phyloP scores from a whole-genome alignment of 2,329 filamentous ascomycete genomes.

The Lanzia echinophila region DNA sequence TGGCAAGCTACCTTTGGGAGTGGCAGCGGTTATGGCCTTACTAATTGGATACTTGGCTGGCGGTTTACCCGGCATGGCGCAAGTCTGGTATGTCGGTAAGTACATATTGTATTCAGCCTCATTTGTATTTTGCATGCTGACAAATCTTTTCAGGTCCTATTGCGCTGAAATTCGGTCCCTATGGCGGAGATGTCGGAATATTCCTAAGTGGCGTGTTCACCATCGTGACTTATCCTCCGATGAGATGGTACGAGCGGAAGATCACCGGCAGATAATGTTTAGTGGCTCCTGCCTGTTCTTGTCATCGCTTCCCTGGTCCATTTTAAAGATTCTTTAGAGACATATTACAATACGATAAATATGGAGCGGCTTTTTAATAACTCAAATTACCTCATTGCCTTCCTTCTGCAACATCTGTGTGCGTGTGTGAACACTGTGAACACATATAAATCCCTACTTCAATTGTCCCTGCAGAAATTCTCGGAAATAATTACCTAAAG shows the following conservation, averaged over 20 bases:
- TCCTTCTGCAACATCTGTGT: neutral
- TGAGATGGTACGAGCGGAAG: conserved; percentile 26
- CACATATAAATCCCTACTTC: no score
- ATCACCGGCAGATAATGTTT: conserved; percentile 17
- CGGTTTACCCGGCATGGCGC: conserved; percentile 27
- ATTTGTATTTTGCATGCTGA: neutral
- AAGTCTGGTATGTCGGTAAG: conserved; percentile 29
- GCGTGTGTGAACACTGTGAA: no score
- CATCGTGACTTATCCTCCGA: conserved; percentile 23
- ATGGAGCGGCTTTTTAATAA: neutral
- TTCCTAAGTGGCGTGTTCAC: conserved; percentile 24
- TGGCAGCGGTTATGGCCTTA: conserved; percentile 25
- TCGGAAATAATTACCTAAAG: neutral
- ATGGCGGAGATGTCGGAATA: conserved; percentile 28
- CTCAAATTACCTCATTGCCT: neutral
- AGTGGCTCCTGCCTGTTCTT: neutral
- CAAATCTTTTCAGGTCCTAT: conserved; percentile 20
- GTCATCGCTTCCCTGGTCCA: neutral
- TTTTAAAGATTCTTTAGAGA: neutral
- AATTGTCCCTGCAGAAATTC: neutral
- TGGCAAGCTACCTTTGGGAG: conserved; percentile 23
- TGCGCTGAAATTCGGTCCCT: conserved; percentile 24
- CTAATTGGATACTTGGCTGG: conserved; percentile 26
- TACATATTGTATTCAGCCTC: neutral
- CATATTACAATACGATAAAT: neutral